Base-by-base conservation (phyloP, 495 filamentous ascomycete species). In the Penicillium malachiteum region DNA sequence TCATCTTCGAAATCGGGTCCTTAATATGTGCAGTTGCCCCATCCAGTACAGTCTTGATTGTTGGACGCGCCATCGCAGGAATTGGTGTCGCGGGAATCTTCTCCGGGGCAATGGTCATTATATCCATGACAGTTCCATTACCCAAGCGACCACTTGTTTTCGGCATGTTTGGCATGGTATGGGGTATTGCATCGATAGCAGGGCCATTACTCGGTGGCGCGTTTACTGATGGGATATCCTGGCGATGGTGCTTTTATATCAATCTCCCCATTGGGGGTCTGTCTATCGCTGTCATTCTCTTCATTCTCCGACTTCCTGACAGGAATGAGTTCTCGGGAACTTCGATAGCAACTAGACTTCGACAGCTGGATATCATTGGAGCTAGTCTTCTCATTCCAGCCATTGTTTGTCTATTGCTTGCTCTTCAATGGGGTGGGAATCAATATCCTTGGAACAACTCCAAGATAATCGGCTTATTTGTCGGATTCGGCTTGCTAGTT, bases 231-330 rank as follows among this genome's bases (percentile, higher is more conserved):
- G 70, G 79, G n/a, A 68, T 84, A 5, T 80, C 81, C 2, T 95
- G 90, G 90, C 72, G 90, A 50, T 93, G 89, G 90, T 93, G 89
- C 61, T 92, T 94, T 70, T 91, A 83, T 65, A 89, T 88, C 70
- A 91, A 90, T 51, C 71, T 89, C 13, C 86, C 86, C 3, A 78
- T 88, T 42, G 86, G 86, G 8, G 84, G 75, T 13, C 46, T 82
- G 10, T 78, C 81, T 5, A 81, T 86, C 52, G 54, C 71, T 0
- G 76, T 80, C 14, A 77, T 86, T 44, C 56, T 82, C 21, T 67
- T 86, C 54, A 75, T 84, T 52, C 66, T 86, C 35, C 65, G 77
- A 1, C 54, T 70, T 2, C 69, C 75, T 0, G 52, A 61, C 7
- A 66, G 52, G 30, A 61, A 43, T 16, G 52, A 54, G n/a, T 21